Evolutionary conservation across 192 early-diverging fungal species (phyloP), one percentile per base, ranked within the genome.

Genomic region (Chytriomyces confervae): DNA sequence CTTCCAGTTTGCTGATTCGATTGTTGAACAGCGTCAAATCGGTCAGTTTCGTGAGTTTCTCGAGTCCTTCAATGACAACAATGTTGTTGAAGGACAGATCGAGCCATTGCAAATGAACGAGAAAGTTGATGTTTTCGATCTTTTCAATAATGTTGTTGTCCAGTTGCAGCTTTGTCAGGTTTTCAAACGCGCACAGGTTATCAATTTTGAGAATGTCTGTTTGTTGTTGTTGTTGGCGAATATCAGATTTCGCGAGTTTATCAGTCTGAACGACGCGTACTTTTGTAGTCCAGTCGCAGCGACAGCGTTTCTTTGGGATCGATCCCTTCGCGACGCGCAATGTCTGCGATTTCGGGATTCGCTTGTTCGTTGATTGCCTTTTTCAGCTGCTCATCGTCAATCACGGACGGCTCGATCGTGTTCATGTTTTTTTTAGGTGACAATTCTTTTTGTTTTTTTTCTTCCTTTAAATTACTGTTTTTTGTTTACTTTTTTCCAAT

Each of bases 91-190:
- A 91, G 23, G 85, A 86, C 23, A 91, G 80, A 67, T 91, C 89
- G 18, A 91, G 81, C 90, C 90, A 91, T 77, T 82, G 79, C 16
- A 91, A 77, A 70, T 91, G 89, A 64, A 81, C 84, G 48, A 91
- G 66, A 66, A 87, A 89, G 27, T 69, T 72, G 48, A 91, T 81
- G 75, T 90, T 90, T 80, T 91, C 90, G 36, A 91, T 90, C 72
- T 81, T 81, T 76, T 91, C 90, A 57, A 91, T 91, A 73, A 91
- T 91, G 71, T 91, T 91, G 79, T 91, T 91, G 78, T 91, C 90
- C 10, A 91, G 81, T 72, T 91, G 90, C 69, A 91, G 80, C 63
- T 89, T 91, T 10, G 85, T 86, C 51, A 91, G 81, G 71, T 89
- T 91, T 68, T 83, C 80, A 71, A 86, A 89, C 44, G 81, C 80